phyloP scores from a whole-genome alignment of 129 eudicot species.

The Pittosporum tobira region DNA sequence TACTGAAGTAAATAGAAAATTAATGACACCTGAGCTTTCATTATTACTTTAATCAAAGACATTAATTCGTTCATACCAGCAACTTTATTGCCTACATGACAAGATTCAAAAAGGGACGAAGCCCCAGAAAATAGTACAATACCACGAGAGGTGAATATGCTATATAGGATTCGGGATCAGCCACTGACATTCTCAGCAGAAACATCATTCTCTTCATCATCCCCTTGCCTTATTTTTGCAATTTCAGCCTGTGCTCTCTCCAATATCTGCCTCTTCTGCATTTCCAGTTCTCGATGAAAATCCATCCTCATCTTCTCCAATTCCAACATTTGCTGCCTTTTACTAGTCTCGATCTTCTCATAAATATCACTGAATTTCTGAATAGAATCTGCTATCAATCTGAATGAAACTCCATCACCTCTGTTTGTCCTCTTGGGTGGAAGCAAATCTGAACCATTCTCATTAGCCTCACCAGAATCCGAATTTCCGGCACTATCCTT shows the following conservation, averaged over 20 bases:
- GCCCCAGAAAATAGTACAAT: conserved; percentile 34
- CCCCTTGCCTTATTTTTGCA: conserved; percentile 45
- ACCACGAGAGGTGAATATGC: conserved; percentile 19
- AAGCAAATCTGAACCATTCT: conserved; percentile 43
- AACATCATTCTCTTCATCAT: conserved; percentile 44
- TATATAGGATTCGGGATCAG: conserved; percentile 21
- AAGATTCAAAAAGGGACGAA: conserved; percentile 5
- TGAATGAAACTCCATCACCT: conserved; percentile 32
- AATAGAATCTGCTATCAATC: conserved; percentile 66
- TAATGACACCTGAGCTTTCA: background rate
- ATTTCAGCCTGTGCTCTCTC: conserved; percentile 75
- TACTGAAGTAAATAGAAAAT: background rate
- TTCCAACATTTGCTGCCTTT: conserved; percentile 64
- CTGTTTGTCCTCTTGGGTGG: conserved; percentile 38
- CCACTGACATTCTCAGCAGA: conserved; percentile 45
- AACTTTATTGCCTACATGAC: conserved; percentile 21
- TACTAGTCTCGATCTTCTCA: conserved; percentile 52
- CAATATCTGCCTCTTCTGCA: conserved; percentile 67
- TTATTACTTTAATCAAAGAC: conserved; percentile 4
- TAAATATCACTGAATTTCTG: conserved; percentile 59
- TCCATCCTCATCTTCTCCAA: conserved; percentile 76
- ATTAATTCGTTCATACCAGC: conserved; percentile 6
- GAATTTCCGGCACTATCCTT: conserved; percentile 48
- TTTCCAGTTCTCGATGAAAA: conserved; percentile 57
- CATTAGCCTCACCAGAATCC: conserved; percentile 38